Conservation (phyloP, 768 basidiomycete species). For the Boletales sp. region DNA sequence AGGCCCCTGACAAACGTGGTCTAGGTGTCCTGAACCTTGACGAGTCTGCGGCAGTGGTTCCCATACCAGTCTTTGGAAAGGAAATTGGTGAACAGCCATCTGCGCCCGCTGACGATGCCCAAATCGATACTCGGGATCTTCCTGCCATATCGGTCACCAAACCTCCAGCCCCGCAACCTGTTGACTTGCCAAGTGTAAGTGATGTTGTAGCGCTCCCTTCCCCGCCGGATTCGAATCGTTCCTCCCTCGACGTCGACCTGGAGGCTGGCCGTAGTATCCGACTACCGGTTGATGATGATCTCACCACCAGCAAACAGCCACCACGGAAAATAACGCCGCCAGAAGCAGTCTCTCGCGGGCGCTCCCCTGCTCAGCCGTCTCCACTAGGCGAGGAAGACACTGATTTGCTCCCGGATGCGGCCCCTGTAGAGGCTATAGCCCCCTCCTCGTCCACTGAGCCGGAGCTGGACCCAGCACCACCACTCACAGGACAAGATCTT, state of each 20-base stretch:
- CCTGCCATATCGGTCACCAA: slow-evolving; percentile 65
- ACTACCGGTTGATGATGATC: slow-evolving; percentile 21
- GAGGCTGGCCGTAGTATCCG: slow-evolving; percentile 42
- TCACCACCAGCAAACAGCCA: slow-evolving; percentile 13
- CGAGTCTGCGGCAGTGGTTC: slow-evolving; percentile 53
- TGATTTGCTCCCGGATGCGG: slow-evolving; percentile 49
- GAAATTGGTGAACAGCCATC: slow-evolving; percentile 15
- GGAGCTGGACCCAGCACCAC: slow-evolving; percentile 3
- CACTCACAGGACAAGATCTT: slow-evolving; percentile 15
- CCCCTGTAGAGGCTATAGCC: slow-evolving; percentile 29
- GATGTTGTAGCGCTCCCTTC: slow-evolving; percentile 51
- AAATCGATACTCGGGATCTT: slow-evolving; percentile 25
- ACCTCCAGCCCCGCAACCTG: slow-evolving; percentile 66
- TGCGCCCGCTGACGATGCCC: slow-evolving; percentile 23
- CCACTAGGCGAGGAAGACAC: slow-evolving; percentile 33
- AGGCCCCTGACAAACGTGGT: slow-evolving; percentile 44
- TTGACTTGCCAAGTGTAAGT: slow-evolving; percentile 61
- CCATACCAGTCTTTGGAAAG: slow-evolving; percentile 58
- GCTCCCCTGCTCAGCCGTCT: slow-evolving; percentile 18
- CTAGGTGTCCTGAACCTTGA: slow-evolving; percentile 40
- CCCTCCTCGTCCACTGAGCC: slow-evolving; percentile 23
- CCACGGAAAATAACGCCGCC: slow-evolving; percentile 9
- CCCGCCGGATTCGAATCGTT: slow-evolving; percentile 40
- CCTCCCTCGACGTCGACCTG: slow-evolving; percentile 35
- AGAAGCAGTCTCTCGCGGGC: slow-evolving; percentile 7